Base-by-base conservation (phyloP, 768 basidiomycete species). In the Boletales sp. region DNA sequence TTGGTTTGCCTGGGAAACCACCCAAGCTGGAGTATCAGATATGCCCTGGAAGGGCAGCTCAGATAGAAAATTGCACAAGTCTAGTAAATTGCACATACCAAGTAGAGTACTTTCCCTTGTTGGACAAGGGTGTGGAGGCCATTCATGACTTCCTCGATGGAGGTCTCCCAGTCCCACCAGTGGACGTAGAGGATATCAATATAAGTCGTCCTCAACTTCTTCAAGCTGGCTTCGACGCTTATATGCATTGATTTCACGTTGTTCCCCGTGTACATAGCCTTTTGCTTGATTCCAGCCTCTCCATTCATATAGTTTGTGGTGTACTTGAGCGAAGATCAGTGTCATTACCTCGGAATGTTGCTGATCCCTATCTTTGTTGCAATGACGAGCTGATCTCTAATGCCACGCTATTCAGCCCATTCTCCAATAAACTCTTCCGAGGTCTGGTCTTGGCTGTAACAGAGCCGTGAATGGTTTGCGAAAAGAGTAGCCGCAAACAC, bases 261-360 rank as follows among this genome's bases (percentile, higher is more conserved):
- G 57, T 84, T 83, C 2, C 83, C 83, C 2, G 57, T 58, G 53
- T 73, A 78, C 42, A 74, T 62, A 1, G 69, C 63, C 39, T 75
- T 70, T 39, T 73, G 67, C 17, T 47, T 42, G 47, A 57, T 40
- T 12, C 19, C 37, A 1, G 33, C 30, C 18, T 62, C 46, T 14
- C 45, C 56, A 7, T 43, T 34, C 31, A 63, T 38, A 42, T 49
- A 67, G 28, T 58, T 65, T 10, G 54, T 50, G 0, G 65, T 48
- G 37, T 61, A 66, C 63, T 67, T 21, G 35, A 18, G 15, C n/a
- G 5, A 5, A 38, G 15, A 19, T 34, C 9, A 11, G 33, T 15
- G 5, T n/a, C 46, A n/a, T 8, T 11, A 21, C n/a, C 28, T 5
- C 5, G 7, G 5, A 6, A 14, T 13, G 15, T 15, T 2, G 3